Evolutionary conservation across 345 rosid genomes (phyloP), one percentile per base, ranked within the genome.

Genomic region (Linum lewisii): DNA sequence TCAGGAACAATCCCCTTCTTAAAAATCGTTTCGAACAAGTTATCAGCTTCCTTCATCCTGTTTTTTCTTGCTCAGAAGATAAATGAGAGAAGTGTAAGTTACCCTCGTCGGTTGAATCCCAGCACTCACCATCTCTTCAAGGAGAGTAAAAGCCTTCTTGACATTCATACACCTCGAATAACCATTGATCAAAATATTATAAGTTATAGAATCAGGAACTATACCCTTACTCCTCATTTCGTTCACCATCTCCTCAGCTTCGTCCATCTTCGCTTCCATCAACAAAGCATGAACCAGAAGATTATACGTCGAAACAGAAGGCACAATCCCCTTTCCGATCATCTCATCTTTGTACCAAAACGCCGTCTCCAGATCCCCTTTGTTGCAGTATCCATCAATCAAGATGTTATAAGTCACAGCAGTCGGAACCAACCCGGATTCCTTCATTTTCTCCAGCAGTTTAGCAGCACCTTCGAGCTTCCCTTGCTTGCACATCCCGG

Each of bases 111-210:
- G 95, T 72, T 73, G 78, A 72, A 86, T 76, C 34, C 88, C 86
- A 57, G 72, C 64, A 10, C 59, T 66, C 42, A 83, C 29, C 98
- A 92, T 89, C 70, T 83, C 87, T 20, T 86, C 84, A 21, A 69
- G 79, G 47, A 84, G 77, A 13, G 59, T 62, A 67, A 88, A 89
- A 2, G 98, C 97, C 73, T 81, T 83, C 68, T 74, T 75, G 19
- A 74, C 79, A 80, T 86, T 72, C 51, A 93, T 84, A 45, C 89
- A 71, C 64, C 85, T 82, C 64, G 91, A 79, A 61, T 82, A 83
- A 21, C 94, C 99, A 66, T 89, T 93, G 38, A 89, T 82, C 66
- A 93, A 72, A 62, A 88, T 87, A 77, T 89, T 89, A 73, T 82
- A 89, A 0, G 97, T 85, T 49, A 89, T 74, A 58, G 83, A 67